Evolutionary conservation across 2,329 filamentous ascomycete species (phyloP), one percentile per base, ranked within the genome.

Genomic region (Alternaria metachromatica): DNA sequence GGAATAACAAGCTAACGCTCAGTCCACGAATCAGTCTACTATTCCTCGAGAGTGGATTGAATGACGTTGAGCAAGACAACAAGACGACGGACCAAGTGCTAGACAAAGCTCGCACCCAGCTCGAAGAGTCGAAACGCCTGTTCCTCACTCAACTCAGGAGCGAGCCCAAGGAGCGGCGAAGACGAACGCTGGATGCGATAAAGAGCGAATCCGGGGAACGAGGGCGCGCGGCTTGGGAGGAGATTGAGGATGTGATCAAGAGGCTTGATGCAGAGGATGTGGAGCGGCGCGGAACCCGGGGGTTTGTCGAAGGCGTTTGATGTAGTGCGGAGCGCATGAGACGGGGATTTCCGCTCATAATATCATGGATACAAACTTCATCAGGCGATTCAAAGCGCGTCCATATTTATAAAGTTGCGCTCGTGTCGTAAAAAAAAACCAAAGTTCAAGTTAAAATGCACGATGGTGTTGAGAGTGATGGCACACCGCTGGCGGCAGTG

Each of bases 341-440:
- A 23, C 30, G 21, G 37, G 37, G n/a, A 9, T 41, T 11, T n/a
- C 37, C 37, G 37, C 15, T 41, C 37, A 41, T 41, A 18, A 41
- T 18, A 41, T n/a, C n/a, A n/a, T n/a, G n/a, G n/a, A n/a, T n/a
- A n/a, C n/a, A n/a, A n/a, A n/a, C n/a, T n/a, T n/a, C n/a, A n/a
- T n/a, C n/a, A n/a, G n/a, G n/a, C 9, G n/a, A 18, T 41, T 2
- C 37, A 18, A 41, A 41, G 37, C 37, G 37, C 37, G 37, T 41
- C 37, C n/a, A 41, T 41, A 9, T 18, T 9, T 41, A 4, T 41
- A 18, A 8, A 37, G 10, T 41, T 41, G 37, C 37, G 37, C 37
- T 5, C 37, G 37, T 41, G 6, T 41, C n/a, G 37, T n/a, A 41
- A 51, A 43, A 50, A 57, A 59, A 51, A 60, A 63, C 15, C 18